Conservation (phyloP, 768 basidiomycete species). For the Pleurotus sapidus region DNA sequence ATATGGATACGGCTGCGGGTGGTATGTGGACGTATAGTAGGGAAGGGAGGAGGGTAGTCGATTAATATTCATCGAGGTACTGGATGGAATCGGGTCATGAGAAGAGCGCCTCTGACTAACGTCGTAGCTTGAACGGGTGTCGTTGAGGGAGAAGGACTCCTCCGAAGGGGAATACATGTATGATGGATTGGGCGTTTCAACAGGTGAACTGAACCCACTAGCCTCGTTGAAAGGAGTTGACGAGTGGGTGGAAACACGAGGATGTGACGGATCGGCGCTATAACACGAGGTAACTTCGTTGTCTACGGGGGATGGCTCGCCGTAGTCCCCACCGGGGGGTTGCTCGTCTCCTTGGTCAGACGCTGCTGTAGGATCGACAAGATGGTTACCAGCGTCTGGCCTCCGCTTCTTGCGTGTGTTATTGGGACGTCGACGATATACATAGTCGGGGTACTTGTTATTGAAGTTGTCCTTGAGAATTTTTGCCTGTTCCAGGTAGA, state of each 20-base stretch:
- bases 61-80: not conserved
- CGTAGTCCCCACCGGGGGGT: conserved; percentile 10
- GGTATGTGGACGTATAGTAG: not conserved
- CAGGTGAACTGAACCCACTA: not conserved
- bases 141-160: not conserved
- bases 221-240: not conserved
- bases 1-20: not conserved
- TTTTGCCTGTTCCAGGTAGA: conserved; percentile 86
- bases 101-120: not conserved
- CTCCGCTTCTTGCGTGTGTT: conserved; percentile 68
- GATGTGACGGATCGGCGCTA: not conserved
- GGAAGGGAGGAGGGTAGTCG: not conserved
- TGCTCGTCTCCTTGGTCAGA: conserved; percentile 11
- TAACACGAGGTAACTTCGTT: not conserved
- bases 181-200: not conserved
- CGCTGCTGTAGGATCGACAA: conserved; percentile 22
- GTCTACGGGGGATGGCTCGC: conserved; percentile 12
- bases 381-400: conserved; percentile 26
- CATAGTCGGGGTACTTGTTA: conserved; percentile 83
- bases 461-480: conserved; percentile 85
- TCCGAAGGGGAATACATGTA: conserved; percentile 8
- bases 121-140: not conserved
- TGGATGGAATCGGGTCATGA: not conserved
- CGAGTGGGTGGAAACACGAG: conserved; percentile 1
- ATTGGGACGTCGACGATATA: conserved; percentile 85